A percentile compares a stretch with the other conserved stretches of the same genome.
Evolutionary conservation across 768 basidiomycete genomes (phyloP).

Genomic region (Thelephora ganbajun): DNA sequence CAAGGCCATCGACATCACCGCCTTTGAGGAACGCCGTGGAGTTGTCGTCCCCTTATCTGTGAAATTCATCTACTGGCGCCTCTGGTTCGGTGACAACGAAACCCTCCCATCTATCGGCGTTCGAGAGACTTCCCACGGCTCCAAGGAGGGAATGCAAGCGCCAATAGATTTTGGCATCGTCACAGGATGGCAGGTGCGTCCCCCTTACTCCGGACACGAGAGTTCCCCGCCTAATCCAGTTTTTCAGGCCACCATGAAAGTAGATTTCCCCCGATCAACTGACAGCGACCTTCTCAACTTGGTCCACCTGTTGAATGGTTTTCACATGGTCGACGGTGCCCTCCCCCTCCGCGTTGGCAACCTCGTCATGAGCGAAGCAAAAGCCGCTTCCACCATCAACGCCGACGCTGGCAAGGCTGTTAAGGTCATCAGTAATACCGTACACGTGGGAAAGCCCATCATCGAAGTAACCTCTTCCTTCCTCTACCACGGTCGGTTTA

Average conservation of each 20-base stretch:
- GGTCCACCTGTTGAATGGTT: slow-evolving; percentile 94
- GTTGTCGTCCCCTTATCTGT: slow-evolving; percentile 69
- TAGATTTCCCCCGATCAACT: slow-evolving; percentile 73
- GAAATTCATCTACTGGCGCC: slow-evolving; percentile 80
- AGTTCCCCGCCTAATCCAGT: not conserved
- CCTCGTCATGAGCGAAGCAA: slow-evolving; percentile 78
- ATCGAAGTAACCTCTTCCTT: slow-evolving; percentile 93
- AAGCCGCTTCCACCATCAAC: slow-evolving; percentile 81
- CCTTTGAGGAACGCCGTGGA: slow-evolving; percentile 74
- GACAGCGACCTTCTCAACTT: slow-evolving; percentile 93
- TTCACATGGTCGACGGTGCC: slow-evolving; percentile 74
- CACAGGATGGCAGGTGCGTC: slow-evolving; percentile 88
- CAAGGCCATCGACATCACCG: slow-evolving; percentile 49
- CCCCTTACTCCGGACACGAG: slow-evolving; percentile 10
- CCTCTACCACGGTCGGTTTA: slow-evolving; percentile 91
- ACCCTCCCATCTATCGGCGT: slow-evolving; percentile 66
- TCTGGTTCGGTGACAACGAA: slow-evolving; percentile 77
- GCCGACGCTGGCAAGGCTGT: slow-evolving; percentile 88
- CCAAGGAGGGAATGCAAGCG: slow-evolving; percentile 62
- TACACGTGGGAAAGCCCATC: slow-evolving; percentile 63
- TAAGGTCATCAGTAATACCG: slow-evolving; percentile 74
- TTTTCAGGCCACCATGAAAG: slow-evolving; percentile 78
- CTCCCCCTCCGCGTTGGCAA: slow-evolving; percentile 73
- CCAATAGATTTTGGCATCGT: slow-evolving; percentile 99
- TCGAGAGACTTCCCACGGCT: slow-evolving; percentile 72